Base-by-base conservation (phyloP, 1,139 yeast species). In the Geotrichum phurueaensis region DNA sequence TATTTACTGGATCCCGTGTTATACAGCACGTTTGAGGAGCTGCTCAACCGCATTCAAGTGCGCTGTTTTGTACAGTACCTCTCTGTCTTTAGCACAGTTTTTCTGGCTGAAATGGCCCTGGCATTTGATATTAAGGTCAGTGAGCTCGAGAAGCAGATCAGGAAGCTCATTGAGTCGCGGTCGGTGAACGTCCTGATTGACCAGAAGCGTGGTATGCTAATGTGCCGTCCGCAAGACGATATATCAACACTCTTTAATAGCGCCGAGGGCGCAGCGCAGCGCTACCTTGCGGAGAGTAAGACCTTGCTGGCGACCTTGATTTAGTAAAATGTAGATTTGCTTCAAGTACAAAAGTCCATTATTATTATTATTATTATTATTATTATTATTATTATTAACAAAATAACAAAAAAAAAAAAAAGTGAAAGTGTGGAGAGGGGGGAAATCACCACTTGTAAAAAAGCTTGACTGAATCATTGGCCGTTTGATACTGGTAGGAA, bases 401-500 rank as follows among this genome's bases (percentile, higher is more conserved):
- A 36, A 5, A 36, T 5, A 39, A 39, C 3, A 39, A 39, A 39
- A 15, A 15, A 12, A 39, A 18, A 39, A 39, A 39, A 39, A n/a
- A 39, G 18, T n/a, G 9, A n/a, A n/a, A 39, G 9, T 1, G 31
- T 27, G 31, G 9, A 7, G 1, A 13, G 18, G 20, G n/a, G 5
- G 15, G 4, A 39, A 39, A 39, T 39, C 47, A 39, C 47, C 49
- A 78, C 61, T 80, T 73, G 65, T 75, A 78, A 62, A 78, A 79
- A 23, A 79, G 63, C 65, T 72, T 65, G 51, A 66, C 66, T 10
- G 63, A 47, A 29, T 64, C 66, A 12, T 87, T 92, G 68, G 83
- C 85, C 15, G 84, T 76, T 61, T 83, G 74, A 69, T 83, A 89
- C 29, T 86, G 77, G 68, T 86, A 87, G 65, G 87, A 90, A 63